phyloP scores from a whole-genome alignment of 495 filamentous ascomycete species.

The Sordaria brevicollis region DNA sequence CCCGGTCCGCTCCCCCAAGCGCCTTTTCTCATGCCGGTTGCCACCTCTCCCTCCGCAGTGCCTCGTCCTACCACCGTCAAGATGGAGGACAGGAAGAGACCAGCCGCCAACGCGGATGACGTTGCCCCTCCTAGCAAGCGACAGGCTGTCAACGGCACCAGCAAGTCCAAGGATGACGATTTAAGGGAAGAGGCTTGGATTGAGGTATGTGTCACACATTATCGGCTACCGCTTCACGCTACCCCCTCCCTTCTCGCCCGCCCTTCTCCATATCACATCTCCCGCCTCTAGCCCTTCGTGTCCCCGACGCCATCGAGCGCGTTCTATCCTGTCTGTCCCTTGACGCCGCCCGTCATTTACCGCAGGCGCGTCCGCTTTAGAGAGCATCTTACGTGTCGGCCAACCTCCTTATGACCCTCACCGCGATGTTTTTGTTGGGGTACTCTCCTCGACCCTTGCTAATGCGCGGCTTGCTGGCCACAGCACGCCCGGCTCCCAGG shows the following conservation, averaged over 20 bases:
- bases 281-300: not conserved
- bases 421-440: conserved; percentile 16
- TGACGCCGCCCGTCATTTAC: not conserved
- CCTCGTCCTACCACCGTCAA: conserved; percentile 63
- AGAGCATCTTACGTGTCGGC: conserved; percentile 4
- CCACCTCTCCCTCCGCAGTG: conserved; percentile 58
- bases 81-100: conserved; percentile 97
- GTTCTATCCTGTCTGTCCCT: conserved; percentile 1
- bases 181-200: conserved; percentile 70
- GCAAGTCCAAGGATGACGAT: conserved; percentile 67
- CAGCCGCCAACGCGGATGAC: conserved; percentile 65
- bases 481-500: conserved; percentile 26
- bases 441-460: conserved; percentile 32
- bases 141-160: conserved; percentile 70
- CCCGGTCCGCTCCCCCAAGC: conserved; percentile 2
- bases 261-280: conserved; percentile 9
- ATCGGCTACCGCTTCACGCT: conserved; percentile 1
- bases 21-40: conserved; percentile 65
- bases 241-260: conserved; percentile 9
- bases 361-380: conserved; percentile 7
- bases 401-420: conserved; percentile 8
- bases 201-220: conserved; percentile 58
- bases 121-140: conserved; percentile 76
- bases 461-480: conserved; percentile 39
- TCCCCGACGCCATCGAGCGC: not conserved